phyloP scores from a whole-genome alignment of 2,329 filamentous ascomycete genomes.

The Aspergillus novoparasiticus region DNA sequence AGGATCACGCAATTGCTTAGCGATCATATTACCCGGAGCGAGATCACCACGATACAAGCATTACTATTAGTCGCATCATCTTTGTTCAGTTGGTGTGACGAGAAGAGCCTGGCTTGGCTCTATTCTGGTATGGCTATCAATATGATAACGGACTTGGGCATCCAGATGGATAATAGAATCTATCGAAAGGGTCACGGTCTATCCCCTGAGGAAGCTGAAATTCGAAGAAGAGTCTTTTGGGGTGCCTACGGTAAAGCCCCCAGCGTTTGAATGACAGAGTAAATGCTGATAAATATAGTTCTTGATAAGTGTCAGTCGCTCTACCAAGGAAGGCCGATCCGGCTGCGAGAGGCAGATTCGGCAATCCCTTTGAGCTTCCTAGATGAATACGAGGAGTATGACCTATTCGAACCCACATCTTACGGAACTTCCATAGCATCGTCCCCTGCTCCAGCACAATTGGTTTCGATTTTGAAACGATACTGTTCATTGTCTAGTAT shows the following conservation, averaged over 20 bases:
- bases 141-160: not conserved
- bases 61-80: not conserved
- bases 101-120: not conserved
- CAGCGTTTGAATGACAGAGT: slow-evolving; percentile 11
- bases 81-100: not conserved
- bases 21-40: not conserved
- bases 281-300: not conserved
- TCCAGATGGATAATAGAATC: no score
- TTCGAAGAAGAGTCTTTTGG: slow-evolving; percentile 37
- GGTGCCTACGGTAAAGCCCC: slow-evolving; percentile 25
- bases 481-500: slow-evolving; percentile 4
- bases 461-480: not conserved
- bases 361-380: not conserved
- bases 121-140: not conserved
- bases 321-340: slow-evolving; percentile 3
- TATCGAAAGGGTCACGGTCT: no score
- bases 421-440: not conserved
- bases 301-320: slow-evolving; percentile 43
- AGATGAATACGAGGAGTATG: slow-evolving; percentile 10
- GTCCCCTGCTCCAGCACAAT: not conserved
- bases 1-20: not conserved
- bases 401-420: not conserved
- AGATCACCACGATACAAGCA: not conserved
- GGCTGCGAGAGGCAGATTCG: not conserved
- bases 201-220: slow-evolving; percentile 29